Conservation (phyloP, 2,329 filamentous ascomycete genomes). For the Apiospora hydei region DNA sequence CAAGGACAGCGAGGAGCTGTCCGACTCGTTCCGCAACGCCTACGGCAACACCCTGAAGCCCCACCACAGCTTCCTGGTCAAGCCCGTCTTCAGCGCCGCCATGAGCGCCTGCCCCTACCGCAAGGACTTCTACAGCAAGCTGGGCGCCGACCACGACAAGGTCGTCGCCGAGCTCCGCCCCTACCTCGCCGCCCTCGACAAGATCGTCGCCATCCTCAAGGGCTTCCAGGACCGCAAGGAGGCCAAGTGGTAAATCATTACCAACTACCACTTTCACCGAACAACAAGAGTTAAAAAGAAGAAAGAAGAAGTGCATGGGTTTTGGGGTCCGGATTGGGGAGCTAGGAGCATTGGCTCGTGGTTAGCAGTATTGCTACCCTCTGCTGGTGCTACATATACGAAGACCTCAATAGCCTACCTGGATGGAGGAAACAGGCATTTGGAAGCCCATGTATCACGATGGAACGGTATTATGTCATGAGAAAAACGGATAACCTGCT, state of each 20-base stretch:
- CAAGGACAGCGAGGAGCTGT: slow-evolving; percentile 76
- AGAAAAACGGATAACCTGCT: neutral
- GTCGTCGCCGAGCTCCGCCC: slow-evolving; percentile 69
- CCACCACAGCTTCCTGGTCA: slow-evolving; percentile 87
- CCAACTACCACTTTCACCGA: neutral
- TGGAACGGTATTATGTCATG: slow-evolving; percentile 19
- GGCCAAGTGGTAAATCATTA: slow-evolving; percentile 58
- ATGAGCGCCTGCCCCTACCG: slow-evolving; percentile 95
- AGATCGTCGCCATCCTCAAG: slow-evolving; percentile 78
- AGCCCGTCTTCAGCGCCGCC: slow-evolving; percentile 90
- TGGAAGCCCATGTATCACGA: slow-evolving; percentile 1
- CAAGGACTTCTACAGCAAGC: slow-evolving; percentile 90
- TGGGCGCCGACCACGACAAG: slow-evolving; percentile 71
- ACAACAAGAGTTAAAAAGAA: neutral
- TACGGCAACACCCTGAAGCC: slow-evolving; percentile 90
- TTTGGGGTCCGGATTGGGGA: neutral
- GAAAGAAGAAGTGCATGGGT: neutral
- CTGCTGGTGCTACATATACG: neutral
- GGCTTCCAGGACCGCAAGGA: slow-evolving; percentile 63
- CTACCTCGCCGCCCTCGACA: slow-evolving; percentile 82
- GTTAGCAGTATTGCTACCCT: neutral
- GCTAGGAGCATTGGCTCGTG: neutral
- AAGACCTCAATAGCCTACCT: neutral
- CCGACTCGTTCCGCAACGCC: slow-evolving; percentile 83
- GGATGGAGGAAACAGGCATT: neutral